These are phyloP conservation scores for Pyrenophora graminea DNA, from an alignment of 2,329 filamentous ascomycete species.

Conservation along the genomic window DNA sequence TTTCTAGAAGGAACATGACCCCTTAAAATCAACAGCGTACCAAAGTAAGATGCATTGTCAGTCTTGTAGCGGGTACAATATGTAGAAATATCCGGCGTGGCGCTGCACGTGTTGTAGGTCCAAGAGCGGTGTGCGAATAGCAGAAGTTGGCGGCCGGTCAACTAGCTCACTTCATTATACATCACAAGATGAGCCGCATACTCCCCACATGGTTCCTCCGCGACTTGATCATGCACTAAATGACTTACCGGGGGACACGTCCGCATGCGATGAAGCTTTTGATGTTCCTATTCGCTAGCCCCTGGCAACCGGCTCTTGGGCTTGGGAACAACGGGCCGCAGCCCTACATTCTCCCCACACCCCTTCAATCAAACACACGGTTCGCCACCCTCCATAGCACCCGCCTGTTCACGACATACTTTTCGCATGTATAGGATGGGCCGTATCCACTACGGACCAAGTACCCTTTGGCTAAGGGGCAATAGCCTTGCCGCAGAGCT, in stretches of 20 bases:
- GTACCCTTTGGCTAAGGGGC: conserved; percentile 25
- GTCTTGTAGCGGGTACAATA: neutral
- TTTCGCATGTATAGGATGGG: conserved; percentile 3
- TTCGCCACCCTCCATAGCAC: conserved; percentile 32
- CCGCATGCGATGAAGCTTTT: conserved; percentile 17
- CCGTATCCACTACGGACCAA: conserved; percentile 6
- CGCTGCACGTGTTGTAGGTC: neutral
- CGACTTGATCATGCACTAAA: conserved; percentile 16
- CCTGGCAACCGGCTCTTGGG: conserved; percentile 28
- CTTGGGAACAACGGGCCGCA: conserved; percentile 39
- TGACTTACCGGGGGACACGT: conserved; percentile 14
- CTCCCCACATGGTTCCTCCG: conserved; percentile 11
- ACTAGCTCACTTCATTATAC: conserved; percentile 1
- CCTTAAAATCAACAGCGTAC: neutral
- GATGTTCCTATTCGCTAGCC: conserved; percentile 31
- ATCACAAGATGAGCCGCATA: conserved; percentile 18
- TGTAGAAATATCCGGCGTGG: neutral
- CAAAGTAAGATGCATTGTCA: neutral
- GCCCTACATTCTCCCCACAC: conserved; percentile 28
- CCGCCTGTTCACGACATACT: conserved; percentile 8
- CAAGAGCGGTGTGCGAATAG: neutral
- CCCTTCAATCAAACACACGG: conserved; percentile 32
- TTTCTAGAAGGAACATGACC: neutral
- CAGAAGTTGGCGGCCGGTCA: neutral
- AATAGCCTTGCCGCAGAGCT: conserved; percentile 18